phyloP scores from a whole-genome alignment of 352 stramenopile genomes.

The Globisporangium irregulare region DNA sequence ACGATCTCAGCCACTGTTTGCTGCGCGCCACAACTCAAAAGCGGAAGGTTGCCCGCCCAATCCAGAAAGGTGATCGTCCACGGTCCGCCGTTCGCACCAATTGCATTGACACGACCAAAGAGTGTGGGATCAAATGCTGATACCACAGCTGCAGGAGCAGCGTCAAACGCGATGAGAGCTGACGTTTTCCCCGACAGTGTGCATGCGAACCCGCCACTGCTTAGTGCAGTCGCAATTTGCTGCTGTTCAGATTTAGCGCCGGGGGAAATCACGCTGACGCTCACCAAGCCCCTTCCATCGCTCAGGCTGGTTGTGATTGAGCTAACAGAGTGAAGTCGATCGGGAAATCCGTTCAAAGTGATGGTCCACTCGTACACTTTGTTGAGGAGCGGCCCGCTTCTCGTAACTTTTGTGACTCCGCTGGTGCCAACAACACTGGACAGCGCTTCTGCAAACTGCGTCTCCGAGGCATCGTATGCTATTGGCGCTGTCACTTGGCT shows the following conservation, averaged over 20 bases:
- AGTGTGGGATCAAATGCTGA: conserved; percentile 22
- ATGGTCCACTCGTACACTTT: conserved; percentile 43
- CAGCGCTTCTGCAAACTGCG: conserved; percentile 23
- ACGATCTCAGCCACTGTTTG: conserved; percentile 40
- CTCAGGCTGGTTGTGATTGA: conserved; percentile 21
- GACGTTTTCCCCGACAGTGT: conserved; percentile 11
- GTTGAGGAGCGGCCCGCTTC: conserved; percentile 40
- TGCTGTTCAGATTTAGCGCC: conserved; percentile 46
- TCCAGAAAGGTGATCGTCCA: conserved; percentile 47
- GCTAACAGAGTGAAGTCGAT: conserved; percentile 25
- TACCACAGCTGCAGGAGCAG: conserved; percentile 18
- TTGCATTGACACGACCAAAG: conserved; percentile 31
- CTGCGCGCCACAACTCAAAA: conserved; percentile 33
- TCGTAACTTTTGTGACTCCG: conserved; percentile 19
- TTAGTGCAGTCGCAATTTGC: conserved; percentile 29
- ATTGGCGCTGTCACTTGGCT: conserved; percentile 21
- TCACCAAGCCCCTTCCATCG: conserved; percentile 24
- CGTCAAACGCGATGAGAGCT: conserved; percentile 28
- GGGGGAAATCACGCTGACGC: conserved; percentile 14
- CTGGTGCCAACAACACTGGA: neutral
- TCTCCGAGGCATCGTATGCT: conserved; percentile 35
- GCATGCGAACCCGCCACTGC: conserved; percentile 42
- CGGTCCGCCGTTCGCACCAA: conserved; percentile 20
- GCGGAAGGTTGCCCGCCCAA: conserved; percentile 33
- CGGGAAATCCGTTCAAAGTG: conserved; percentile 32